Conservation (phyloP, 345 rosid species). For the Brassica napus region DNA sequence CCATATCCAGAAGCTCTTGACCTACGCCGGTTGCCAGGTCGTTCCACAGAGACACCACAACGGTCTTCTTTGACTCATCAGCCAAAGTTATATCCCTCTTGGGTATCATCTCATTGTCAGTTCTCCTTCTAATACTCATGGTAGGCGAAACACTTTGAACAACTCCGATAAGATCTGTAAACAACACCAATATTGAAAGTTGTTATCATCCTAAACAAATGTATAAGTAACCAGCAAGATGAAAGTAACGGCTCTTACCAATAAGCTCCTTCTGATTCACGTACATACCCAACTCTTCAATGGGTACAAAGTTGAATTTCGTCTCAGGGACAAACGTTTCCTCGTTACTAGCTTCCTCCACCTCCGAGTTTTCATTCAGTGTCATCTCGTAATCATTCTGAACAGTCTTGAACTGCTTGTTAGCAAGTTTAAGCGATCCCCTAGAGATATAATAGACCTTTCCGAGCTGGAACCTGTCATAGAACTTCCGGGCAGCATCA, state of each 20-base stretch:
- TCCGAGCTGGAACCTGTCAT: not conserved
- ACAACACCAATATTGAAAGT: not conserved
- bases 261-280: not conserved
- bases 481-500: not conserved
- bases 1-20: not conserved
- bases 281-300: not conserved
- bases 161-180: not conserved
- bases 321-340: not conserved
- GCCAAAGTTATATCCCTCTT: not conserved
- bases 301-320: not conserved
- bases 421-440: not conserved
- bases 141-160: not conserved
- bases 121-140: not conserved
- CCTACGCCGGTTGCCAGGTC: not conserved
- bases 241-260: not conserved
- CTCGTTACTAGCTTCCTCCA: constrained; percentile 1
- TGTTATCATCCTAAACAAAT: not conserved
- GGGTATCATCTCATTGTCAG: not conserved
- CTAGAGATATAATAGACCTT: not conserved
- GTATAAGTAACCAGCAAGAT: not conserved
- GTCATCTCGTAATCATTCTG: not conserved
- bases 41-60: not conserved
- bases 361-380: not conserved
- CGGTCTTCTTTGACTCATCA: not conserved
- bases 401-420: not conserved